These are phyloP conservation scores for Triglochin maritima DNA, from an alignment of 106 monocot genomes.

Conservation along the genomic window DNA sequence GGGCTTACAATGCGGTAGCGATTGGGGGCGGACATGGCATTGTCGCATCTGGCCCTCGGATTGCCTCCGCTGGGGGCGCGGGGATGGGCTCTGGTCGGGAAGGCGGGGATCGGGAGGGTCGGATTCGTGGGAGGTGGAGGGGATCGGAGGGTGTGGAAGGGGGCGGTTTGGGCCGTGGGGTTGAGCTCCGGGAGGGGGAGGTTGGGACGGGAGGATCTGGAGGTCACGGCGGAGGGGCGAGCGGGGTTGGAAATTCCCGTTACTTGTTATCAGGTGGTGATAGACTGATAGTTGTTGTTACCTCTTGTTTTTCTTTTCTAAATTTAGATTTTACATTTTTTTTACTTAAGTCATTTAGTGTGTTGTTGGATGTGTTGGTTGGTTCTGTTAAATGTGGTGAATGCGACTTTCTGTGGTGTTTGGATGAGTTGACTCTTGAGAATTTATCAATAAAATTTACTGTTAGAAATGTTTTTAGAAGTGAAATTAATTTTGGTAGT, in stretches of 20 bases:
- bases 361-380: not conserved
- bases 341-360: not conserved
- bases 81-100: constrained; percentile 9
- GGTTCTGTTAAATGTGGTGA: too few relatives aligned
- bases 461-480: too few relatives aligned
- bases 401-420: too few relatives aligned
- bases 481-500: too few relatives aligned
- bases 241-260: constrained; percentile 64
- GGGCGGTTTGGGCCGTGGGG: not conserved
- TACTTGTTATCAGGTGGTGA: constrained; percentile 77
- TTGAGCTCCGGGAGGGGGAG: constrained; percentile 13
- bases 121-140: constrained; percentile 1
- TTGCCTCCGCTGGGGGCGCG: constrained; percentile 14
- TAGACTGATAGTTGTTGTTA: not conserved
- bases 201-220: constrained; percentile 25
- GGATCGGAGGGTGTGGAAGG: not conserved
- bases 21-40: constrained; percentile 31
- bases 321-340: too few relatives aligned
- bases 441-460: too few relatives aligned
- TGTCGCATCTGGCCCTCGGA: constrained; percentile 29
- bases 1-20: constrained; percentile 1
- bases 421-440: too few relatives aligned
- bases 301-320: not conserved
- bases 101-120: constrained; percentile 5
- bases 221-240: constrained; percentile 20